Conservation (phyloP, 441 rosid species). For the Gossypium schwendimanii region DNA sequence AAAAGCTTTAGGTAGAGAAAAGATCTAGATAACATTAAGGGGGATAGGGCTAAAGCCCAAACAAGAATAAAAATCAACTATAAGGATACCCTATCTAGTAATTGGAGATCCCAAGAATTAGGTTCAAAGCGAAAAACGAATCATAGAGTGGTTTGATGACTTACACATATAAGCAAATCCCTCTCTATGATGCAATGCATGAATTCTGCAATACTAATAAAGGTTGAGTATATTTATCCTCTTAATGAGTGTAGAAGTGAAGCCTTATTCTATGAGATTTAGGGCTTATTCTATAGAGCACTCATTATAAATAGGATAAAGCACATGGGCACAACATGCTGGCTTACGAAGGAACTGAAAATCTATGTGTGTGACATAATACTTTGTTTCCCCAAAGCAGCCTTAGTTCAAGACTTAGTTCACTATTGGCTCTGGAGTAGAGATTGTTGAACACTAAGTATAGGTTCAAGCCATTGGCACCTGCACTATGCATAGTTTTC, state of each 20-base stretch:
- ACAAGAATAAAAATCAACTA: too few relatives aligned
- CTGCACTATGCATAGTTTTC: too few relatives aligned
- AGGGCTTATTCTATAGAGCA: background rate
- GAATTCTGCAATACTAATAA: too few relatives aligned
- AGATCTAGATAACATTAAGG: too few relatives aligned
- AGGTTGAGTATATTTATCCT: too few relatives aligned
- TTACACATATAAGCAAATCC: too few relatives aligned
- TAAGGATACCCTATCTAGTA: background rate
- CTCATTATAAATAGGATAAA: background rate
- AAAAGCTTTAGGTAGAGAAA: background rate
- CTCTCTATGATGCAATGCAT: background rate
- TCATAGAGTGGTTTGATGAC: background rate
- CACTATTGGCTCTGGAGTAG: too few relatives aligned
- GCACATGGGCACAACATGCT: background rate
- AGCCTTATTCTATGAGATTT: background rate
- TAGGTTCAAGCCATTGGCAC: too few relatives aligned
- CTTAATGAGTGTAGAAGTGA: background rate
- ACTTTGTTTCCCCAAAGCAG: too few relatives aligned
- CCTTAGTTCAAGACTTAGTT: too few relatives aligned
- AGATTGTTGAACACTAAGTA: too few relatives aligned
- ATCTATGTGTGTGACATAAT: background rate
- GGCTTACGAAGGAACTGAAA: background rate
- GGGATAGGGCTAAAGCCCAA: too few relatives aligned
- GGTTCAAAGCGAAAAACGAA: background rate
- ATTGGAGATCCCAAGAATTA: background rate